These are phyloP conservation scores for Helotiales sp. DNA, from an alignment of 2,329 filamentous ascomycete genomes.

Conservation along the genomic window DNA sequence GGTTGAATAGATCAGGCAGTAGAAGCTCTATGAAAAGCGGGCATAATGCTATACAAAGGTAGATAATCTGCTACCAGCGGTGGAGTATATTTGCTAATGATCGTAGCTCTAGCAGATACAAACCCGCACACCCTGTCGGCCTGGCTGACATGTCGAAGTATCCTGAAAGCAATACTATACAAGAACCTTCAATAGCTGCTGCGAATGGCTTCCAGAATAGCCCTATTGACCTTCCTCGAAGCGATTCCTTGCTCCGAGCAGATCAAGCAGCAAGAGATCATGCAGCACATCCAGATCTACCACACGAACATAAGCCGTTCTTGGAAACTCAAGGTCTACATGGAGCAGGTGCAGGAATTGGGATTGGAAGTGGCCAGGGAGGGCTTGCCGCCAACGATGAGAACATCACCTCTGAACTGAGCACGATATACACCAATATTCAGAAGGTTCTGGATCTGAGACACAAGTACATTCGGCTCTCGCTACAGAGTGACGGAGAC, in stretches of 20 bases:
- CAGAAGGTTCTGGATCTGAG: conserved; percentile 85
- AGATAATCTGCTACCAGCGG: background rate
- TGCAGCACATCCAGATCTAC: conserved; percentile 48
- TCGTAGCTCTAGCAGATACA: conserved; percentile 27
- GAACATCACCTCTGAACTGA: conserved; percentile 80
- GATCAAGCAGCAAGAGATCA: conserved; percentile 41
- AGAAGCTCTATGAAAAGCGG: conserved; percentile 31
- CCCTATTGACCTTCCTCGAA: conserved; percentile 19
- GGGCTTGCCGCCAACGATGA: conserved; percentile 72
- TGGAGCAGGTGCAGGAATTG: conserved; percentile 58
- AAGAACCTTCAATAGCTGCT: conserved; percentile 28
- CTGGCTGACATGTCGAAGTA: conserved; percentile 31
- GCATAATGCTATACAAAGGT: conserved; percentile 25
- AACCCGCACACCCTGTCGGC: conserved; percentile 29
- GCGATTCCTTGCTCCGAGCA: conserved; percentile 28
- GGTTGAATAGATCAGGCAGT: conserved; percentile 30
- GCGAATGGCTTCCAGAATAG: conserved; percentile 4
- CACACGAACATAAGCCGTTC: conserved; percentile 55
- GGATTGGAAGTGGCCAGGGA: conserved; percentile 58
- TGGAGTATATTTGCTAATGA: background rate
- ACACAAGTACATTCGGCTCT: conserved; percentile 84
- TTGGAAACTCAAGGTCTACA: conserved; percentile 54
- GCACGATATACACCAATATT: conserved; percentile 85
- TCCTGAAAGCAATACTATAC: conserved; percentile 33
- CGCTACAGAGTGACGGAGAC: conserved; percentile 76